These are phyloP conservation scores for Desmodesmus armatus DNA, from an alignment of 139 green algal genomes.

Conservation along the genomic window DNA sequence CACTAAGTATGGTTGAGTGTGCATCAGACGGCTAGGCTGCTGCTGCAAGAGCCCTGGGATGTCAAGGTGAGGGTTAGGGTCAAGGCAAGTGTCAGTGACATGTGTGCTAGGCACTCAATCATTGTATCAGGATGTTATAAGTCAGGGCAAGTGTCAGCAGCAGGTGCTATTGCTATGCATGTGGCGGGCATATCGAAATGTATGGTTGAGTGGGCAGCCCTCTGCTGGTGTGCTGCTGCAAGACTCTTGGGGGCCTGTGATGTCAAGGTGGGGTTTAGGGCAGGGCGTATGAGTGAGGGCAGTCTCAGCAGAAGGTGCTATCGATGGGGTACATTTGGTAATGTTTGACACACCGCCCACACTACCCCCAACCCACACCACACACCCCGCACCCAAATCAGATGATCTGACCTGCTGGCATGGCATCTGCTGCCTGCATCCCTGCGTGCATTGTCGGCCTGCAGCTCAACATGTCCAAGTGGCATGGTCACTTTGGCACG, in stretches of 20 bases:
- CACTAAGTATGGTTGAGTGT: no score
- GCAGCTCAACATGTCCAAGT: slow-evolving; percentile 58
- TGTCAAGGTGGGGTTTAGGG: slow-evolving; percentile 16
- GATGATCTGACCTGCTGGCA: no score
- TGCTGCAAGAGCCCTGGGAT: slow-evolving; percentile 46
- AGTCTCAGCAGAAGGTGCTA: not conserved
- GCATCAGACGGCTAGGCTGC: slow-evolving; percentile 17
- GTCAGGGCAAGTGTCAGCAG: no score
- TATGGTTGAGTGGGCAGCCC: no score
- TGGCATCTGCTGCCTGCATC: not conserved
- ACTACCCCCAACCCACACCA: no score
- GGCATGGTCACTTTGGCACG: slow-evolving; percentile 71
- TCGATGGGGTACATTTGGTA: not conserved
- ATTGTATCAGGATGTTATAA: no score
- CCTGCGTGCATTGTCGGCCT: slow-evolving; percentile 11
- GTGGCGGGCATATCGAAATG: no score
- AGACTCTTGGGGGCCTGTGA: slow-evolving; percentile 25
- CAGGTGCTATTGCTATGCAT: not conserved
- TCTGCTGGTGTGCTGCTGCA: slow-evolving; percentile 47
- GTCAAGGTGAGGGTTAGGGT: slow-evolving; percentile 20
- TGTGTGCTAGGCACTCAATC: no score
- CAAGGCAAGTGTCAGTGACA: no score
- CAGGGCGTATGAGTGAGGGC: no score
- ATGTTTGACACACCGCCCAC: not conserved
- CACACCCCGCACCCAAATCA: no score